Base-by-base conservation (phyloP, 257 asterid species). In the Solanum pimpinellifolium region DNA sequence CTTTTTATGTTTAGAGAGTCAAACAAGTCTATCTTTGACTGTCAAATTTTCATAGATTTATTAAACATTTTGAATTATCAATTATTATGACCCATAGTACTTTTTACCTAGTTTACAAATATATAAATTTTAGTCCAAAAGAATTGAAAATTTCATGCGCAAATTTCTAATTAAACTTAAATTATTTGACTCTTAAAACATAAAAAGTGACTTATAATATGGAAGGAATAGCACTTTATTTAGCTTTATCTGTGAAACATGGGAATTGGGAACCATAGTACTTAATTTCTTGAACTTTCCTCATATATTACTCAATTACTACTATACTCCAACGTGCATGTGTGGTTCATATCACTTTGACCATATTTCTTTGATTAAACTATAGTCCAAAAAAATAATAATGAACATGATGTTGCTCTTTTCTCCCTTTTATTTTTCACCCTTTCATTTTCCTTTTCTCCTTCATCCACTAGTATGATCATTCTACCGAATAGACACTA, bases 301-400 rank as follows among this genome's bases (percentile, higher is more conserved):
- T 41, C 21, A 2, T 73, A 37, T 66, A 42, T 77, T 77, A 11
- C 62, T 25, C 83, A 77, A 76, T 42, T n/a, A n/a, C 35, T 41
- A 12, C 35, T 15, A 70, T n/a, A 23, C 62, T 76, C 41, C 65
- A 25, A 27, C 41, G 7, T 47, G 68, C 68, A 80, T 80, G 41
- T 9, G 84, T 80, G 84, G 84, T 10, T 47, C 84, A 80, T 46
- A 47, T 80, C 27, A 47, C 66, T 80, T 44, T 47, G 68, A 80
- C 84, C 66, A 46, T 78, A 68, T 31, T 69, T 47, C 68, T 80
- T 80, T 47, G 41, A 80, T 47, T 47, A 27, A 52, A 78, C 60
- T 16, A 25, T 47, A 47, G 68, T 35, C 68, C 15, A 8, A 47
- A 80, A 44, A 77, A 77, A 25, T 0, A 33, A 73, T 1, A 60